Evolutionary conservation across 2,329 filamentous ascomycete genomes (phyloP).

Genomic region (Phaeoacremonium minimum): DNA sequence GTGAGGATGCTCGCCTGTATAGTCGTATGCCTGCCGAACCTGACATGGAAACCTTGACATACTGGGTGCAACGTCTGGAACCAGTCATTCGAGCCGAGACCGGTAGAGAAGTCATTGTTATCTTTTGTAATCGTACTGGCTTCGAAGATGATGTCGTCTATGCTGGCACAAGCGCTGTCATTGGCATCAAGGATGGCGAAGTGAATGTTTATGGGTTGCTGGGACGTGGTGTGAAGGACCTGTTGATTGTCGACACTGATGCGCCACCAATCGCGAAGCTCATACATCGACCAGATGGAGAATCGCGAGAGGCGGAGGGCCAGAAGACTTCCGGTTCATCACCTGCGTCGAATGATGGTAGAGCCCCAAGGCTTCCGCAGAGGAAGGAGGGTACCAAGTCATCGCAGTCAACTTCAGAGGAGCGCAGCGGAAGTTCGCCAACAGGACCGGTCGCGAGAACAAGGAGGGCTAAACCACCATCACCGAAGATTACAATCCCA

Average conservation of each 20-base stretch:
- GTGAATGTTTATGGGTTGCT: slow-evolving; percentile 58
- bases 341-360: too few species aligned
- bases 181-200: slow-evolving; percentile 52
- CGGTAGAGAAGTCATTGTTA: slow-evolving; percentile 49
- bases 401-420: not conserved
- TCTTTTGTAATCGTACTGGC: slow-evolving; percentile 60
- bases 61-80: slow-evolving; percentile 60
- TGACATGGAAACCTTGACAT: slow-evolving; percentile 59
- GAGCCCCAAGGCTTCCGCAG: not conserved
- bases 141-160: slow-evolving; percentile 56
- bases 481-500: slow-evolving; percentile 2
- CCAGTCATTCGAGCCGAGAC: slow-evolving; percentile 42
- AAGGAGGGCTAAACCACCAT: not conserved
- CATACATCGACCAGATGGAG: slow-evolving; percentile 21
- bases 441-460: not conserved
- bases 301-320: not conserved
- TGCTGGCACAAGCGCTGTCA: slow-evolving; percentile 59
- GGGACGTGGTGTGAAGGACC: slow-evolving; percentile 55
- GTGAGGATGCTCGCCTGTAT: slow-evolving; percentile 34
- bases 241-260: slow-evolving; percentile 54
- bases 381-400: slow-evolving; percentile 8
- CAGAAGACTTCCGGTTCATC: not conserved
- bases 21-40: slow-evolving; percentile 38
- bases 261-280: slow-evolving; percentile 25
- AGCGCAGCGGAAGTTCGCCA: not conserved